Evolutionary conservation across 2,329 filamentous ascomycete genomes (phyloP), one percentile per base, ranked within the genome.

Genomic region (Cladophialophora bantiana): DNA sequence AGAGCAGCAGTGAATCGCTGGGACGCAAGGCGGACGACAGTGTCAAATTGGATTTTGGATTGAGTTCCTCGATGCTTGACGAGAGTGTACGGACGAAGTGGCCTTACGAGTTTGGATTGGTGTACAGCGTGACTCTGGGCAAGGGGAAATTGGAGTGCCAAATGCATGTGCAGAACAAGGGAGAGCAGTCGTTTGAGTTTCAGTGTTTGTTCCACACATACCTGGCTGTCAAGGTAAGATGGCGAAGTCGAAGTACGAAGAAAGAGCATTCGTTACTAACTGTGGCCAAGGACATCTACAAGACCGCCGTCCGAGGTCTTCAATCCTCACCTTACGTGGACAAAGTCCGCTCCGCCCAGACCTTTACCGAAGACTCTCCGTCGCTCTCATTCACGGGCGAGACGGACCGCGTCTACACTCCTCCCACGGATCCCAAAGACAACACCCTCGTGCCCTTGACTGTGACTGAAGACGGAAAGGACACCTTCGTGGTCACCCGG

Each of bases 41-140:
- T 57, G 89, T 98, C 71, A 97, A 96, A 85, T 89, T 99, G 68
- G 95, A 99, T 82, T 98, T 99, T 78, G 95, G 94, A 34, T 88
- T 99, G 40, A 92, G 90, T 59, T 86, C 88, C 34, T 84, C 86
- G 59, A 90, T 89, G 75, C 83, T 98, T 65, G 86, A 85, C 71
- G 88, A 89, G 0, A 86, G 89, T 52, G 85, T 86, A 72, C 88
- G 86, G 76, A 85, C 86, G 73, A 86, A 89, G 31, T 99, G 95
- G 95, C 90, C 91, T 2, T 90, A 90, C 76, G 88, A 91, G 70
- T 99, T 99, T 78, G 91, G 90, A 4, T 85, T 98, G 59, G 90
- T 97, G 64, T 99, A 99, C 84, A 96, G 91, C 75, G 93, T 99
- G 66, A 96, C 92, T 2, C 82, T 99, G 71, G 88, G 88, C 69